Evolutionary conservation across 768 basidiomycete genomes (phyloP).

Genomic region (Tricholoma bakamatsutake): DNA sequence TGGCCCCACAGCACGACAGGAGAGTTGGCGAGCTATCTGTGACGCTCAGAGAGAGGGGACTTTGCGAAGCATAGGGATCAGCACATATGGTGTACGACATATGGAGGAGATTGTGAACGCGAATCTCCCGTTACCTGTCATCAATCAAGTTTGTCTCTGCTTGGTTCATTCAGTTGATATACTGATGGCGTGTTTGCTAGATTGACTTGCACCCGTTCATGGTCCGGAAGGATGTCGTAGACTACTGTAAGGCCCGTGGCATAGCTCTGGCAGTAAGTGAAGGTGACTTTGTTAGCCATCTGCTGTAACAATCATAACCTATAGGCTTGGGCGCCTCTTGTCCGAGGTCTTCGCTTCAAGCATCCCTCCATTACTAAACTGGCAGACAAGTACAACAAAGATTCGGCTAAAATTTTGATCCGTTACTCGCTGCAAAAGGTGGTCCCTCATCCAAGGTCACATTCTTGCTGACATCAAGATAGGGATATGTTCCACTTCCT

Average conservation of each 20-base stretch:
- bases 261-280: conserved; percentile 57
- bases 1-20: conserved; percentile 46
- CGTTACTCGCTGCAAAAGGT: conserved; percentile 81
- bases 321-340: conserved; percentile 72
- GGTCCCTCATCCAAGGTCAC: too few species aligned
- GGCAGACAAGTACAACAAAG: conserved; percentile 49
- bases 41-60: conserved; percentile 57
- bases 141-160: conserved; percentile 49
- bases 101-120: conserved; percentile 44
- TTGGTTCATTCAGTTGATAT: conserved; percentile 3
- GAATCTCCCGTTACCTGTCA: conserved; percentile 42
- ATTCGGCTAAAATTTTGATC: conserved; percentile 55
- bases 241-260: conserved; percentile 46
- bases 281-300: not conserved
- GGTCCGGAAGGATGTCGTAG: conserved; percentile 56
- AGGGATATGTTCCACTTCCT: conserved; percentile 60
- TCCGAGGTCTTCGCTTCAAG: conserved; percentile 57
- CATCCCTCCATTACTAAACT: conserved; percentile 50
- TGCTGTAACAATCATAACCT: not conserved
- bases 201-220: conserved; percentile 67
- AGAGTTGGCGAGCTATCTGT: conserved; percentile 62
- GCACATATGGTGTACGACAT: conserved; percentile 55
- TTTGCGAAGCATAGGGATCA: conserved; percentile 59
- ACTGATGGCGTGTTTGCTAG: conserved; percentile 16
- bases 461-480: not conserved